Evolutionary conservation across 805 yeast genomes (phyloP).

Genomic region (Yarrowia deformans): DNA sequence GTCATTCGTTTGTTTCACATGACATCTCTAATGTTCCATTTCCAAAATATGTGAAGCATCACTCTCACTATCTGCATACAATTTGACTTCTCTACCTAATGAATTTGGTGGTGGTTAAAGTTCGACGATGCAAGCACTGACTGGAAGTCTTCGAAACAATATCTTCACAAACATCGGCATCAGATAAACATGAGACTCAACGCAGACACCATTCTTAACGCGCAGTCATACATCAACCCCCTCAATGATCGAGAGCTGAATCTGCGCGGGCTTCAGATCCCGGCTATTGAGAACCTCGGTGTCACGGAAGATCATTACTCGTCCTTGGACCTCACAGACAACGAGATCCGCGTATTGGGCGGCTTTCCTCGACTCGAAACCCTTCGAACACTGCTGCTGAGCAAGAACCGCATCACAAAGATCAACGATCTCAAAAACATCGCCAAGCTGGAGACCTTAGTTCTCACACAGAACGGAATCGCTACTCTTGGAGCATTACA

Average conservation of each 20-base stretch:
- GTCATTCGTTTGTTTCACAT: no score
- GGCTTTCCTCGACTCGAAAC: conserved; percentile 57
- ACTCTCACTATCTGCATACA: neutral
- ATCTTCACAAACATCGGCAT: conserved; percentile 16
- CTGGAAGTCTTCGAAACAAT: conserved; percentile 13
- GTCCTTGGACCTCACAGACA: conserved; percentile 77
- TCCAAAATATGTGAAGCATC: neutral
- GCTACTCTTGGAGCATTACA: conserved; percentile 56
- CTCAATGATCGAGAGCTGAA: conserved; percentile 54
- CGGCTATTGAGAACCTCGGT: conserved; percentile 57
- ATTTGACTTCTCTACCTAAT: neutral
- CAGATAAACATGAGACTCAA: conserved; percentile 60
- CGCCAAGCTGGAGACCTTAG: conserved; percentile 60
- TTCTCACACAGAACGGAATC: conserved; percentile 62
- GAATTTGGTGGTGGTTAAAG: neutral
- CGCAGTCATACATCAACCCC: conserved; percentile 60
- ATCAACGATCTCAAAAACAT: conserved; percentile 50
- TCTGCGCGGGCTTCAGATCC: conserved; percentile 53
- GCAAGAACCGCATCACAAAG: conserved; percentile 65
- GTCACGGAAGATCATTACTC: conserved; percentile 56
- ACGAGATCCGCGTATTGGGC: conserved; percentile 65
- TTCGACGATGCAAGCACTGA: conserved; percentile 16
- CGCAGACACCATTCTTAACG: conserved; percentile 57
- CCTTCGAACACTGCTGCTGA: conserved; percentile 63
- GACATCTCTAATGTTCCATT: no score